A percentile compares a stretch with the other conserved stretches of the same genome.
phyloP scores from a whole-genome alignment of 2,329 filamentous ascomycete species.

The Xylogone sp. region DNA sequence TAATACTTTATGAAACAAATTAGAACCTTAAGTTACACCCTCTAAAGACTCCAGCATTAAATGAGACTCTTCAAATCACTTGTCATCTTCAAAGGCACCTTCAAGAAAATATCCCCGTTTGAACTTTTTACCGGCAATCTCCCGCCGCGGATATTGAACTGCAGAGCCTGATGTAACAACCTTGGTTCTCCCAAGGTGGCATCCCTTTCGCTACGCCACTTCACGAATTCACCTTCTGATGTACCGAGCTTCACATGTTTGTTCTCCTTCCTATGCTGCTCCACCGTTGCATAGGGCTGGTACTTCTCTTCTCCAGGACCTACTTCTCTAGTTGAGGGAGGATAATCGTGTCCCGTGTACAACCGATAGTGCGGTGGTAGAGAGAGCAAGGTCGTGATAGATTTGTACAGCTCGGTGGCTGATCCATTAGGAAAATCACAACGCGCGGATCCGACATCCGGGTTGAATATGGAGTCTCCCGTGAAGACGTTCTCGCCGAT shows the following conservation, averaged over 20 bases:
- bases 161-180: conserved; percentile 46
- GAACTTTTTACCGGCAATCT: no score
- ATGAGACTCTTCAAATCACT: no score
- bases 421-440: conserved; percentile 53
- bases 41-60: no score
- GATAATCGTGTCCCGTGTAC: conserved; percentile 55
- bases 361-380: conserved; percentile 42
- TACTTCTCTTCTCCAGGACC: no score
- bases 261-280: conserved; percentile 41
- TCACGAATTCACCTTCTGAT: conserved; percentile 40
- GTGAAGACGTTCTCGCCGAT: conserved; percentile 47
- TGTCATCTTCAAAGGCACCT: no score
- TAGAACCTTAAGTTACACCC: no score
- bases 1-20: no score
- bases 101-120: no score
- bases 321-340: conserved; percentile 25
- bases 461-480: conserved; percentile 50
- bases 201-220: conserved; percentile 40
- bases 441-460: conserved; percentile 48
- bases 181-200: conserved; percentile 37
- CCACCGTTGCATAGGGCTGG: conserved; percentile 39
- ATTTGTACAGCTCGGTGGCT: conserved; percentile 39
- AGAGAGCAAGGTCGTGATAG: conserved; percentile 37
- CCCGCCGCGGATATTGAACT: conserved; percentile 46
- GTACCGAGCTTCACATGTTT: conserved; percentile 43